Base-by-base conservation (phyloP, 2,329 filamentous ascomycete species). In the Paecilomyces sp. region DNA sequence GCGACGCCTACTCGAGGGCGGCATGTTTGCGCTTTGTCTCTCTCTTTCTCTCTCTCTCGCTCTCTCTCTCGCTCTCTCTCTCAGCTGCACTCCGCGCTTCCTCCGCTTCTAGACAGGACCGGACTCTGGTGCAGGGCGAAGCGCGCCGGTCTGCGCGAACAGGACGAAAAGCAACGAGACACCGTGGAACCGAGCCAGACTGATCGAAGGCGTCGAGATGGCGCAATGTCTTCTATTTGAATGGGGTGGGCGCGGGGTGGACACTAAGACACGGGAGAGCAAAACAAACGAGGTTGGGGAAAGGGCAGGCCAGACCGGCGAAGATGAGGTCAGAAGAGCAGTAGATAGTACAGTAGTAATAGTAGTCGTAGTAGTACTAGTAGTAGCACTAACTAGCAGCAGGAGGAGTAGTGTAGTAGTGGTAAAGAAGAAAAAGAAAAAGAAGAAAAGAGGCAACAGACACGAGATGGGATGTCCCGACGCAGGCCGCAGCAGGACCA, bases 1-100 rank as follows among this genome's bases (percentile, higher is more conserved):
- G 67, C 76, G 76, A 65, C 77, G 75, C 61, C 76, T 72, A 63
- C 76, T 76, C 52, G 76, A 75, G 28, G 76, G 67, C 55, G 76
- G 74, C 76, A 78, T 78, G 57, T 62, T 69, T 53, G 51, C 33
- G 54, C 30, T 24, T 12, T 55, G 11, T 18, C 25, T 31, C 9
- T 31, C 3, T 51, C 13, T 11, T 3, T n/a, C 7, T 51, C 15
- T 51, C 3, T 51, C 41, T 22, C 41, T 18, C n/a, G n/a, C n/a
- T n/a, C n/a, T n/a, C 24, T 24, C 41, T 24, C 22, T 51, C 41
- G 2, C 24, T 54, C 25, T 54, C 18, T 54, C 3, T 33, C 31
- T 31, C 30, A 31, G 30, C 30, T 31, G 30, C 30, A 31, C 36
- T 41, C 36, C 36, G 36, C 36, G 36, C 36, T 47, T 47, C 36